Evolutionary conservation across 2,329 filamentous ascomycete species (phyloP), one percentile per base, ranked within the genome.

Genomic region (Apiospora marii): DNA sequence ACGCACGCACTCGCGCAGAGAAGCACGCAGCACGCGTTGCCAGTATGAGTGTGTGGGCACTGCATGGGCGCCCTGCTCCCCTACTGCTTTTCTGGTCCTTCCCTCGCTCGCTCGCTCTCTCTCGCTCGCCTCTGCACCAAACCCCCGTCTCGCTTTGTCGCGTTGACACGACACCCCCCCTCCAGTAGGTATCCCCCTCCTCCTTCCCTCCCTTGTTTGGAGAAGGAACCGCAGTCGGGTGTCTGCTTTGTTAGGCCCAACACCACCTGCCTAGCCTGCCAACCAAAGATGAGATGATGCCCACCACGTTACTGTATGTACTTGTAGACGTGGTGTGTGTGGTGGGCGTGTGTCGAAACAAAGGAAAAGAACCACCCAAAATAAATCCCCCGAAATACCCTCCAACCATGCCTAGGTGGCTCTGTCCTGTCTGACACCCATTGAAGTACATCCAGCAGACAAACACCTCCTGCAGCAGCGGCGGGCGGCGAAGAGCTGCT

Each of bases 141-240:
- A 41, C 58, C 58, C 58, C 34, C 58, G 58, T 64, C 58, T 41
- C 30, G 58, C 34, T n/a, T 64, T 64, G 58, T 34, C 58, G 58
- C 58, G 58, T 16, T 64, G 58, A 64, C 58, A 41, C 58, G 5
- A 41, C 58, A 61, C 58, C 58, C 34, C 19, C 8, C 30, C 30
- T 61, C 30, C 30, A n/a, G n/a, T n/a, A n/a, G n/a, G n/a, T n/a
- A n/a, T n/a, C n/a, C n/a, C 53, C 7, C 48, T 51, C 48, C 22
- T 1, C 53, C 48, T 7, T 8, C 10, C 53, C 53, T 64, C 58
- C 58, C 58, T 64, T 64, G 58, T 64, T 64, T 64, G 34, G 58
- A 64, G 58, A 64, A 64, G 22, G 58, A 64, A 64, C 58, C 58
- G 58, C 58, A 64, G 58, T 64, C 58, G 58, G 58, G 58, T 64